phyloP scores from a whole-genome alignment of 2,329 filamentous ascomycete genomes.

The Penicillium corylophilum region DNA sequence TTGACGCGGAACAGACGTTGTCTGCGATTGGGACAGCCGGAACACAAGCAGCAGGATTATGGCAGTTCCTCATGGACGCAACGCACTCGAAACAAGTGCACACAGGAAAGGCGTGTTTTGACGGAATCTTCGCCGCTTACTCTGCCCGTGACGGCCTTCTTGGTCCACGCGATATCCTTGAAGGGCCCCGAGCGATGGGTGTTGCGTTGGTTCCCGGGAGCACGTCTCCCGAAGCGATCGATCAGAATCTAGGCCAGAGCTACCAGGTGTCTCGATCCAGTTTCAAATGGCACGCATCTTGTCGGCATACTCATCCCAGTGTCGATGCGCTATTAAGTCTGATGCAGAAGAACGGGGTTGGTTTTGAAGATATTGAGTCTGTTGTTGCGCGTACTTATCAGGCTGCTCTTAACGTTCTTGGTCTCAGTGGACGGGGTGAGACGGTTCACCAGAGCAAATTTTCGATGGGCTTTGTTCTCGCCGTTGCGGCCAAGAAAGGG shows the following conservation, averaged over 20 bases:
- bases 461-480: constrained; percentile 36
- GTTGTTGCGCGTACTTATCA: constrained; percentile 29
- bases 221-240: constrained; percentile 24
- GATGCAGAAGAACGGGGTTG: constrained; percentile 26
- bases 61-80: constrained; percentile 34
- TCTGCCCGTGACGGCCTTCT: constrained; percentile 27
- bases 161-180: constrained; percentile 29
- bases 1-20: constrained; percentile 22
- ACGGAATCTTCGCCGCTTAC: constrained; percentile 34
- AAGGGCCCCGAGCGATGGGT: constrained; percentile 30
- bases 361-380: constrained; percentile 30
- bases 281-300: constrained; percentile 37
- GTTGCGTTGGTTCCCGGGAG: constrained; percentile 22
- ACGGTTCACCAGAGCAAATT: constrained; percentile 38
- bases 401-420: constrained; percentile 32
- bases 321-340: constrained; percentile 31
- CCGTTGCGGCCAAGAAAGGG: constrained; percentile 32
- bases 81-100: constrained; percentile 35
- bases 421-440: constrained; percentile 28
- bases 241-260: constrained; percentile 24
- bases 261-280: constrained; percentile 30
- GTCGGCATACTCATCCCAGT: constrained; percentile 33
- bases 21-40: constrained; percentile 33
- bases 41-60: constrained; percentile 34
- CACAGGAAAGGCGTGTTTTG: constrained; percentile 33